Evolutionary conservation across 345 rosid species (phyloP).

Genomic region (Camelina neglecta): DNA sequence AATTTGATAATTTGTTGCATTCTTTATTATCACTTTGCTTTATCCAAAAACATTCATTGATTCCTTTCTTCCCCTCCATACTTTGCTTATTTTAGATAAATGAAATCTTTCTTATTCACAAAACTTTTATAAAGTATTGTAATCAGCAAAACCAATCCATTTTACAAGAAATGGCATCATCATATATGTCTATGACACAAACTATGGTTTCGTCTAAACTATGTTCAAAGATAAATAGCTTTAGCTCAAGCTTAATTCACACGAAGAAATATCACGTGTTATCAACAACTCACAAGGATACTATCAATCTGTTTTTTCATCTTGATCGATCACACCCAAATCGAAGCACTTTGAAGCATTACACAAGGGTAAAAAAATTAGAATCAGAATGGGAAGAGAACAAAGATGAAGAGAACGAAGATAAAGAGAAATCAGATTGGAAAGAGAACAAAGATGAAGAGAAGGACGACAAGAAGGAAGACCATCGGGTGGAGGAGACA

Average conservation of each 20-base stretch:
- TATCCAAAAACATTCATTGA: slow-evolving; percentile 23
- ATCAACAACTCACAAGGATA: background rate
- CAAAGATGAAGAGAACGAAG: slow-evolving; percentile 1
- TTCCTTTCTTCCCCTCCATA: slow-evolving; percentile 43
- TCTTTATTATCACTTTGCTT: slow-evolving; percentile 29
- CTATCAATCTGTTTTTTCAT: slow-evolving; percentile 8
- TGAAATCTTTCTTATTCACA: background rate
- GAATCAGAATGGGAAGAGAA: slow-evolving; percentile 12
- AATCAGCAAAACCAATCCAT: slow-evolving; percentile 21
- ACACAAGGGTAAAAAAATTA: slow-evolving; percentile 11
- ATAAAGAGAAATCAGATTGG: background rate
- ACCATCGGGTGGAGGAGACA: slow-evolving; percentile 52
- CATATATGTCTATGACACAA: background rate
- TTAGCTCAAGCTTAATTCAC: background rate
- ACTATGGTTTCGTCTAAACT: slow-evolving; percentile 22
- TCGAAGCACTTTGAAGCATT: slow-evolving; percentile 12
- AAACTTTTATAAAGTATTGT: slow-evolving; percentile 6
- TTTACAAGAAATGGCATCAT: slow-evolving; percentile 34
- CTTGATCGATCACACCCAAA: background rate
- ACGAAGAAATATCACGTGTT: background rate
- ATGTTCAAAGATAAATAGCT: background rate
- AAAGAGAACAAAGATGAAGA: background rate
- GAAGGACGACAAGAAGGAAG: slow-evolving; percentile 11
- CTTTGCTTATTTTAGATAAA: background rate
- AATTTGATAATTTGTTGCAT: too few relatives aligned